Conservation (phyloP, 208 protist species). For the Leishmania arabica region DNA sequence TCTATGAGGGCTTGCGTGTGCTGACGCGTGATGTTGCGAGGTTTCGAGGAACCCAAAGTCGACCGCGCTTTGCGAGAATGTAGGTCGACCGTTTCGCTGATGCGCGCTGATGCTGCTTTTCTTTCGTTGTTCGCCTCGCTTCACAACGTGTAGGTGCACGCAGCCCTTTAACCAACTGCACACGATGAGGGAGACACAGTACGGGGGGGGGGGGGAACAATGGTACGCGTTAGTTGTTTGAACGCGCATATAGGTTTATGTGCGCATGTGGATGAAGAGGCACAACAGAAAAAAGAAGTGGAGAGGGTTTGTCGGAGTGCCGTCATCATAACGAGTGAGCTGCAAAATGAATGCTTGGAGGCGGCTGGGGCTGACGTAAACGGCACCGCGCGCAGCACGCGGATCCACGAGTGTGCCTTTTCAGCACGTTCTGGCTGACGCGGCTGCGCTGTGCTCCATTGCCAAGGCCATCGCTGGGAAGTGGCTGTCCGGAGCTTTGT, state of each 20-base stretch:
- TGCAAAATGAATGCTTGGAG: no score
- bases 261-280: not conserved
- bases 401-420: not conserved
- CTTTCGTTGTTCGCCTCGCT: not conserved
- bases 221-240: not conserved
- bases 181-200: not conserved
- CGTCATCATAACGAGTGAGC: not conserved
- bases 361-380: not conserved
- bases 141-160: not conserved
- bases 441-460: no score
- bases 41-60: no score
- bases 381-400: not conserved
- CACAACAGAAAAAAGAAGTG: not conserved
- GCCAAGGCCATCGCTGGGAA: not conserved
- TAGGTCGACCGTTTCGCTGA: not conserved
- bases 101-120: not conserved
- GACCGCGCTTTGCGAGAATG: not conserved
- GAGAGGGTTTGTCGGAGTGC: not conserved
- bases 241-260: not conserved
- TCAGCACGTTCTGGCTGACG: not conserved
- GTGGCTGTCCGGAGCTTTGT: not conserved
- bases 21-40: not conserved
- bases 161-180: no score
- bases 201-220: no score
- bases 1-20: not conserved